Conservation (phyloP, 73 alveolate species). For the Uronychia setigera region DNA sequence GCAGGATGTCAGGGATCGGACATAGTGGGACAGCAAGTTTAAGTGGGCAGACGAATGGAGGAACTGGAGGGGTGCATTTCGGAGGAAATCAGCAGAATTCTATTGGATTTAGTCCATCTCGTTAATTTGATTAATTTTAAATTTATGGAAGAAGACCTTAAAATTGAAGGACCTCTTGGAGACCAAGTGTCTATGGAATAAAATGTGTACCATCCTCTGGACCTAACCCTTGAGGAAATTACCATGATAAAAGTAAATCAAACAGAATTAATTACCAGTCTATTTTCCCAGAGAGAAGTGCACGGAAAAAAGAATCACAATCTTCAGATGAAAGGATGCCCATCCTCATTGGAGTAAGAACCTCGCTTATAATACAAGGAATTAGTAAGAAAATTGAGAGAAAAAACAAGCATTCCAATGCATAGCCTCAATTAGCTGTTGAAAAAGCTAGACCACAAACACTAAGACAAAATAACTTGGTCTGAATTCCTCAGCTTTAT, state of each 20-base stretch:
- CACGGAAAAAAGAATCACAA: not conserved
- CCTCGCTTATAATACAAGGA: not conserved
- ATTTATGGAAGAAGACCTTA: too few relatives aligned
- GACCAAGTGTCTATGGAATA: too few relatives aligned
- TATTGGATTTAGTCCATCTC: too few relatives aligned
- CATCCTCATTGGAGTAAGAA: not conserved
- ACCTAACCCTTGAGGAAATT: not conserved
- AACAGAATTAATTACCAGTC: not conserved
- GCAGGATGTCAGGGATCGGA: too few relatives aligned
- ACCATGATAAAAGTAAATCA: not conserved
- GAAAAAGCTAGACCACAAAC: constrained; percentile 53
- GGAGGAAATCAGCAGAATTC: too few relatives aligned
- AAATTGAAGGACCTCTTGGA: too few relatives aligned
- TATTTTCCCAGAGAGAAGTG: not conserved
- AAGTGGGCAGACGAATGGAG: too few relatives aligned
- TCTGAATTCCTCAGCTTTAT: constrained; percentile 52
- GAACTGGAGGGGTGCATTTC: too few relatives aligned
- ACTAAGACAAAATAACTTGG: constrained; percentile 64
- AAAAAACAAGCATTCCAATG: not conserved
- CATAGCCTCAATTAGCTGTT: constrained; percentile 9
- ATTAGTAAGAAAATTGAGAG: not conserved
- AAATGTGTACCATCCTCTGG: not conserved
- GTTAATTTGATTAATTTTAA: too few relatives aligned
- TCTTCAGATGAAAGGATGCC: not conserved
- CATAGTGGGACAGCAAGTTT: too few relatives aligned